Percentiles rank a stretch among this genome's conserved stretches.
These are phyloP conservation scores for Fragilaria radians DNA, from an alignment of 108 stramenopile genomes.

Conservation along the genomic window DNA sequence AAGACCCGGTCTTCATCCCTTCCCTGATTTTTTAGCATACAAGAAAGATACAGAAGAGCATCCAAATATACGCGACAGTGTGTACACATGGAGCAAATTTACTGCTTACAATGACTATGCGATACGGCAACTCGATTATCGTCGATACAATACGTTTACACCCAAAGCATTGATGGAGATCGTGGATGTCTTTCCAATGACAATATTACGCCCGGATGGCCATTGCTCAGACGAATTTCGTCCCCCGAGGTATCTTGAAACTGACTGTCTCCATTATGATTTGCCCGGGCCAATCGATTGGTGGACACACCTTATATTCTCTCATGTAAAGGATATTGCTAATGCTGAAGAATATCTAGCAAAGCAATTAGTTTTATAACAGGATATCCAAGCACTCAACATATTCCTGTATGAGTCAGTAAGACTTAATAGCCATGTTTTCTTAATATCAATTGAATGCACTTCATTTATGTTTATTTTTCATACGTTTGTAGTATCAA, in stretches of 20 bases:
- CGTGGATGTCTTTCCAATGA: constrained; percentile 37
- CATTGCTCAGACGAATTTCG: constrained; percentile 22
- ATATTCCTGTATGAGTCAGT: too few relatives aligned
- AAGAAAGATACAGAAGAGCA: neutral
- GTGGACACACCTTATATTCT: constrained; percentile 40
- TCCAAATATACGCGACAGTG: constrained; percentile 16
- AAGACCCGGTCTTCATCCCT: constrained; percentile 19
- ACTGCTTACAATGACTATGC: constrained; percentile 33
- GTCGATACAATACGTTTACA: constrained; percentile 22
- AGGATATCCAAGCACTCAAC: too few relatives aligned
- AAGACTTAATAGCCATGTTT: too few relatives aligned
- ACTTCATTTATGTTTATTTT: too few relatives aligned
- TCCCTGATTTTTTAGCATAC: constrained; percentile 17
- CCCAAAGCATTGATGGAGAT: constrained; percentile 28
- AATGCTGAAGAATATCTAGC: too few relatives aligned
- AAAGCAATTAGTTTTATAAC: too few relatives aligned
- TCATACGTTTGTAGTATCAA: too few relatives aligned
- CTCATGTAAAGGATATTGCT: constrained; percentile 30
- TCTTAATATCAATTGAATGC: too few relatives aligned
- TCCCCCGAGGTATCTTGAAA: neutral
- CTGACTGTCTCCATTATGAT: constrained; percentile 41
- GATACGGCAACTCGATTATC: constrained; percentile 19
- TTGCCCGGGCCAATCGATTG: constrained; percentile 46
- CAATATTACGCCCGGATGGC: constrained; percentile 35
- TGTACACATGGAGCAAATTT: constrained; percentile 33